Base-by-base conservation (phyloP, 306 rosid species). In the Quercus dentata region DNA sequence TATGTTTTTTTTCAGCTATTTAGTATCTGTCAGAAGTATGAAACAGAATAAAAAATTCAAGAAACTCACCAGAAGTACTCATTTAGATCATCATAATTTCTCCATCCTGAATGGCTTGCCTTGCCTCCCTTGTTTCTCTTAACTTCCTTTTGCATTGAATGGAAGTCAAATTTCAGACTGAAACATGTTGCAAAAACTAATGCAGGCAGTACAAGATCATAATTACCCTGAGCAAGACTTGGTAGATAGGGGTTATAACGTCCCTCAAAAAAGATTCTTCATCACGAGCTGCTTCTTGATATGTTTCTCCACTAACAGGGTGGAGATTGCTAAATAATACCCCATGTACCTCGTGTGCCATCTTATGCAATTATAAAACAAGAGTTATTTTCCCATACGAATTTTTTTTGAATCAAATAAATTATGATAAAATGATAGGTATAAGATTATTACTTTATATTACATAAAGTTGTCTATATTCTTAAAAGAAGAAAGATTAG, bases 31-130 rank as follows among this genome's bases (percentile, higher is more conserved):
- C 38, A 15, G 21, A 61, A 56, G 1, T 3, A 27, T 20, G 68
- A 28, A 77, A 44, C 46, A 20, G 72, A 63, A 76, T 49, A 74
- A 49, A 76, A 15, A 17, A 70, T 8, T 82, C 44, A 41, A 69
- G 44, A 80, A 71, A 30, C 89, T 81, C 77, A 96, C 99, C 99
- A 96, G 76, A 96, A 96, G 84, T 96, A 96, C 81, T 96, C 99
- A 62, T 96, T 96, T 72, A 96, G 88, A 81, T 96, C 99, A 86
- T 96, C 99, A 78, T 96, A 96, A 76, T 96, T 96, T 94, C 99
- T 92, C 99, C 99, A 96, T 35, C 81, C 87, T 85, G 99, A 75
- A 85, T 96, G 99, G 80, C 99, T 96, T 44, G 86, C 97, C 88
- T 83, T 91, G 81, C 99, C 99, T 78, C 81, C 83, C 82, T 90